Conservation (phyloP, 768 basidiomycete genomes). For the Fomitopsis pulvina region DNA sequence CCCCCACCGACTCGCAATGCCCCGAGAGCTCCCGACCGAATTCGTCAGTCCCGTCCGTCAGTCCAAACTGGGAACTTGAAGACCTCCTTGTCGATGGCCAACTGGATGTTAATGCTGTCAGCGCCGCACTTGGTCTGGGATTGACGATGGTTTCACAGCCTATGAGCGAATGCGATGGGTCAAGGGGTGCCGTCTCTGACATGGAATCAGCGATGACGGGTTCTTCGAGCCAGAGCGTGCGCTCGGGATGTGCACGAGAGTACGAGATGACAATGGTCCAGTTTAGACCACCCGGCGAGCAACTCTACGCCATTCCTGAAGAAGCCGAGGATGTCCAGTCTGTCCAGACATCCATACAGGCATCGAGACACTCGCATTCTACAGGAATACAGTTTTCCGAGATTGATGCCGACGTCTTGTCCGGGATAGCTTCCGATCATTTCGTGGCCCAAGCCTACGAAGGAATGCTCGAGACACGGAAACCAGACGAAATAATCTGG, state of each 20-base stretch:
- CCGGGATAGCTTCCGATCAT: background rate
- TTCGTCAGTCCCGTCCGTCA: background rate
- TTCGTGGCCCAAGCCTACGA: background rate
- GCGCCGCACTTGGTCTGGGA: constrained; percentile 18
- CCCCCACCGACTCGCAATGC: background rate
- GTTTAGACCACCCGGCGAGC: constrained; percentile 15
- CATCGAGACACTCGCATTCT: background rate
- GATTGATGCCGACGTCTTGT: background rate
- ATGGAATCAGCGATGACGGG: background rate
- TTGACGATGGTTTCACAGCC: background rate
- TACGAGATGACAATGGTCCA: background rate
- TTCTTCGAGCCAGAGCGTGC: background rate
- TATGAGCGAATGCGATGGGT: background rate
- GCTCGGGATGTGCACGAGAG: constrained; percentile 8
- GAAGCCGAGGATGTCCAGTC: constrained; percentile 19
- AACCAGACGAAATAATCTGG: background rate
- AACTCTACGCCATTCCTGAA: constrained; percentile 21
- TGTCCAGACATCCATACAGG: background rate
- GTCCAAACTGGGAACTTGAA: constrained; percentile 15
- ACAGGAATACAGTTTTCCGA: background rate
- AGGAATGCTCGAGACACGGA: background rate
- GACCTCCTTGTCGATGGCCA: constrained; percentile 18
- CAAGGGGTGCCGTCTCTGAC: background rate
- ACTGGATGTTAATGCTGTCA: constrained; percentile 23
- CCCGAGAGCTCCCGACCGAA: background rate